These are phyloP conservation scores for Santalum album DNA, from an alignment of 164 flowering plant genomes.

Conservation along the genomic window DNA sequence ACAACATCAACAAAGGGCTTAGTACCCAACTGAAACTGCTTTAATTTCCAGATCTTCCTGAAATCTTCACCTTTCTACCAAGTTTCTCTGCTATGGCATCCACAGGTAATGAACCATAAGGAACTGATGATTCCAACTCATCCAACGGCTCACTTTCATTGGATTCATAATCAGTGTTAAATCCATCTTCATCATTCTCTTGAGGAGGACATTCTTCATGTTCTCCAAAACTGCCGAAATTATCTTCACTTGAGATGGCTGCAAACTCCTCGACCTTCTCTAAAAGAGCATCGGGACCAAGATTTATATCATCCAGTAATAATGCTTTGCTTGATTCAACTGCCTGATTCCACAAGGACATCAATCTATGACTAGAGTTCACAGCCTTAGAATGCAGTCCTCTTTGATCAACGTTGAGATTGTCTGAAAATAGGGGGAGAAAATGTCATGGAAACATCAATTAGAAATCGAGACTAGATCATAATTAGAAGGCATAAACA, in stretches of 20 bases:
- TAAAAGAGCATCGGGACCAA: conserved; percentile 74
- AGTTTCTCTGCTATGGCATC: conserved; percentile 46
- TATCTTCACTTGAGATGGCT: conserved; percentile 43
- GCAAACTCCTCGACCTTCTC: conserved; percentile 73
- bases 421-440: conserved; percentile 16
- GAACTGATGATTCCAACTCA: conserved; percentile 23
- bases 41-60: conserved; percentile 1
- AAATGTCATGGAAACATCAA: conserved; percentile 2
- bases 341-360: conserved; percentile 67
- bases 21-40: too few relatives aligned
- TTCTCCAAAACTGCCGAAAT: conserved; percentile 63
- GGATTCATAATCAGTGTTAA: conserved; percentile 19
- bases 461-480: background rate
- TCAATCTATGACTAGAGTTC: conserved; percentile 53
- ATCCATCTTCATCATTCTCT: conserved; percentile 16
- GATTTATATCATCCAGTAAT: conserved; percentile 49
- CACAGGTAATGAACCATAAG: conserved; percentile 64
- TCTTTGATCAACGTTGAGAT: conserved; percentile 7
- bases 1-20: too few relatives aligned
- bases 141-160: conserved; percentile 24
- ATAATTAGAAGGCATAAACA: too few relatives aligned
- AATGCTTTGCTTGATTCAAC: conserved; percentile 72
- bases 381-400: conserved; percentile 13
- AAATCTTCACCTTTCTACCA: background rate
- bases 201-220: conserved; percentile 19